Evolutionary conservation across 2,329 filamentous ascomycete genomes (phyloP).

Genomic region (Madurella mycetomatis): DNA sequence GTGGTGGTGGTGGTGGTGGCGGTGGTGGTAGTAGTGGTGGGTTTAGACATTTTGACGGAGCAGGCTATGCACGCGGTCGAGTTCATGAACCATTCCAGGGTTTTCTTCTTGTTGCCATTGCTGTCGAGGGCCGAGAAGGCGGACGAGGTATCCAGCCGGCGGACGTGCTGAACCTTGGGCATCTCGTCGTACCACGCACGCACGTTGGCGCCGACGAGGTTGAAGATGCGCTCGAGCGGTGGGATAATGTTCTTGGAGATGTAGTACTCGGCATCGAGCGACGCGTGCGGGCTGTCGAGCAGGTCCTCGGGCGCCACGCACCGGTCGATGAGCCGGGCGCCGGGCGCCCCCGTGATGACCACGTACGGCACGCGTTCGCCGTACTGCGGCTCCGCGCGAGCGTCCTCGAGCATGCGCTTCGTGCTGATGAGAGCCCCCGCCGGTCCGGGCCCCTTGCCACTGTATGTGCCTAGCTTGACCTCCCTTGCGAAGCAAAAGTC

Average conservation of each 20-base stretch:
- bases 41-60: slow-evolving; percentile 45
- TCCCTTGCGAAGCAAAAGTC: slow-evolving; percentile 96
- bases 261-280: slow-evolving; percentile 93
- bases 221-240: slow-evolving; percentile 93
- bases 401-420: slow-evolving; percentile 79
- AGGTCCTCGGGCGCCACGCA: slow-evolving; percentile 85
- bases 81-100: slow-evolving; percentile 91
- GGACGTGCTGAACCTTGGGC: slow-evolving; percentile 80
- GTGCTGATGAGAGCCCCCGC: slow-evolving; percentile 87
- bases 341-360: slow-evolving; percentile 81
- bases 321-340: slow-evolving; percentile 79
- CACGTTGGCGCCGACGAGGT: slow-evolving; percentile 88
- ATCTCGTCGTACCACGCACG: slow-evolving; percentile 92
- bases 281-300: slow-evolving; percentile 68
- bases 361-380: slow-evolving; percentile 95
- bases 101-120: slow-evolving; percentile 51
- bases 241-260: slow-evolving; percentile 94
- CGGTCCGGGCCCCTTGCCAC: slow-evolving; percentile 71
- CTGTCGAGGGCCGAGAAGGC: slow-evolving; percentile 22
- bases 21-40: slow-evolving; percentile 23
- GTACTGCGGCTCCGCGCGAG: slow-evolving; percentile 84
- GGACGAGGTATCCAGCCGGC: slow-evolving; percentile 49
- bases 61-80: slow-evolving; percentile 77
- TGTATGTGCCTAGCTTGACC: slow-evolving; percentile 85
- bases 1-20: slow-evolving; percentile 18